Conservation (phyloP, 257 asterid genomes). For the Primulina huaijiensis region DNA sequence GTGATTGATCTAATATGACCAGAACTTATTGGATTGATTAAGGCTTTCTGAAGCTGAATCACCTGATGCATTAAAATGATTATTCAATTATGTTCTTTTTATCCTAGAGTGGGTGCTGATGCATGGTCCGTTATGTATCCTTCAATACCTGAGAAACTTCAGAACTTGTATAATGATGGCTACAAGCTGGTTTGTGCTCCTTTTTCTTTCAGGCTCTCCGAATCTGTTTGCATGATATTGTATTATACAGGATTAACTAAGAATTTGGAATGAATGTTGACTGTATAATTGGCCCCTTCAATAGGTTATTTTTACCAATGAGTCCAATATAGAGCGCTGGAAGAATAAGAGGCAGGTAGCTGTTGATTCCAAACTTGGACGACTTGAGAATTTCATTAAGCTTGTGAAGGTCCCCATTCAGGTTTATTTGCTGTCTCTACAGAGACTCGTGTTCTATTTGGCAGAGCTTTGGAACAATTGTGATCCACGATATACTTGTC, state of each 20-base stretch:
- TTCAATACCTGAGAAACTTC: constrained; percentile 87
- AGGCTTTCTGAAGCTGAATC: constrained; percentile 14
- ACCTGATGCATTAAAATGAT: constrained; percentile 10
- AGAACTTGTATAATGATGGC: constrained; percentile 66
- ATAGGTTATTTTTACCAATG: constrained; percentile 93
- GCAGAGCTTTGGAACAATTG: not conserved
- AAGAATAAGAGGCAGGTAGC: constrained; percentile 93
- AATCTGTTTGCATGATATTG: not conserved
- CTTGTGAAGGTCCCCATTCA: constrained; percentile 82
- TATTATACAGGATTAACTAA: not conserved
- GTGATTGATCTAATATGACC: not conserved
- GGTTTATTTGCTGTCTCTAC: constrained; percentile 44
- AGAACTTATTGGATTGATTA: not conserved
- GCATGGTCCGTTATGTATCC: constrained; percentile 98
- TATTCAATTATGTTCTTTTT: constrained; percentile 13
- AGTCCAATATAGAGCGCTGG: constrained; percentile 94
- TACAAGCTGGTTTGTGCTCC: constrained; percentile 75
- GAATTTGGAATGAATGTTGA: constrained; percentile 4
- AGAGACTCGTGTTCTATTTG: constrained; percentile 3
- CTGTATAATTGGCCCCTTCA: constrained; percentile 8
- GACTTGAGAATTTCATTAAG: constrained; percentile 77
- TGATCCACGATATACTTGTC: not conserved
- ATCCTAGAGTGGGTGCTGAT: constrained; percentile 77
- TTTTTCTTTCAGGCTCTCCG: constrained; percentile 22
- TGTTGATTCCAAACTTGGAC: constrained; percentile 90